Percentiles rank a stretch among this genome's conserved stretches.
phyloP scores from a whole-genome alignment of 2,329 filamentous ascomycete genomes.

The Penicillium sp. region DNA sequence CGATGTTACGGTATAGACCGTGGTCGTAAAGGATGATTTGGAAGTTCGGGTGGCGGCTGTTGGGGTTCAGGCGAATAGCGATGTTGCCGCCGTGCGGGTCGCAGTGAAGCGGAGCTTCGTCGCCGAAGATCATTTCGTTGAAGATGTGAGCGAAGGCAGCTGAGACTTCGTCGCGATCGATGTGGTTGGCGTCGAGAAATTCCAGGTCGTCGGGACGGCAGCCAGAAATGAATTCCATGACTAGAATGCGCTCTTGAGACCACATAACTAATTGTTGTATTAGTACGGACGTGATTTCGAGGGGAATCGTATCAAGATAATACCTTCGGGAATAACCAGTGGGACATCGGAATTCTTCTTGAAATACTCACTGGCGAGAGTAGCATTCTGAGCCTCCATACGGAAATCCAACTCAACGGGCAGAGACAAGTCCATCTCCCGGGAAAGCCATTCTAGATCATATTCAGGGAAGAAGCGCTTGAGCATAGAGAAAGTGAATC shows the following conservation, averaged over 20 bases:
- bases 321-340: constrained; percentile 76
- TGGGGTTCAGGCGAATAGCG: constrained; percentile 78
- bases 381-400: constrained; percentile 83
- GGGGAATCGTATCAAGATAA: neutral
- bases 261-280: constrained; percentile 67
- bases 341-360: constrained; percentile 73
- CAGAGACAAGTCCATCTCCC: constrained; percentile 88
- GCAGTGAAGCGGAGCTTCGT: constrained; percentile 86
- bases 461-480: constrained; percentile 97
- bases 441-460: constrained; percentile 92
- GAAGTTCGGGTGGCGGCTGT: constrained; percentile 73
- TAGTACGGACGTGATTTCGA: constrained; percentile 12
- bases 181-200: constrained; percentile 81
- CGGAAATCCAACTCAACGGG: constrained; percentile 91
- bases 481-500: constrained; percentile 85
- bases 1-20: constrained; percentile 92
- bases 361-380: constrained; percentile 80
- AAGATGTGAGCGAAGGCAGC: constrained; percentile 89
- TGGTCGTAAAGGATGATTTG: constrained; percentile 97
- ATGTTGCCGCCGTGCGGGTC: constrained; percentile 97
- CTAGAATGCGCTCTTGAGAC: constrained; percentile 85
- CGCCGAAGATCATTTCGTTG: constrained; percentile 99
- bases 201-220: constrained; percentile 85
- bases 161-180: constrained; percentile 94
- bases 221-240: constrained; percentile 93